These are phyloP conservation scores for Macrophomina tecta DNA, from an alignment of 2,329 filamentous ascomycete species.

Conservation along the genomic window DNA sequence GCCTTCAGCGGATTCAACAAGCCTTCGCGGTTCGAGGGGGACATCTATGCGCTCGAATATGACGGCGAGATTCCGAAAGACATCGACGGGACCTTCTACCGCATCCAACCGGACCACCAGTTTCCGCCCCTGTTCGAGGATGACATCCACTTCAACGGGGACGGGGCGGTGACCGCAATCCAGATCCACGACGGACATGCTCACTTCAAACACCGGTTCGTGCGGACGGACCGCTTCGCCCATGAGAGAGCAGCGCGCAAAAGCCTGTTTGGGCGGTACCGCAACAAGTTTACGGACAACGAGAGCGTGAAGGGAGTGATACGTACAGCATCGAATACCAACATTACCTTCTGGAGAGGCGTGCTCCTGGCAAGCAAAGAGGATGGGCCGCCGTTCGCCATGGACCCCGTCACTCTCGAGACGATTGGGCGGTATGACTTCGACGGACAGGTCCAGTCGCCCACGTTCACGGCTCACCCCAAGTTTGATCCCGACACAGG, in stretches of 20 bases:
- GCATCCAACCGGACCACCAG: slow-evolving; percentile 53
- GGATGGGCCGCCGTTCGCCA: slow-evolving; percentile 46
- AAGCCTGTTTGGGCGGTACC: slow-evolving; percentile 61
- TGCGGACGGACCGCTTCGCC: slow-evolving; percentile 51
- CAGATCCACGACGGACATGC: slow-evolving; percentile 50
- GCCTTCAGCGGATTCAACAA: slow-evolving; percentile 50
- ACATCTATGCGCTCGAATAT: slow-evolving; percentile 48
- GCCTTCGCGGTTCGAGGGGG: slow-evolving; percentile 48
- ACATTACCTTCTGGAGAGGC: slow-evolving; percentile 64
- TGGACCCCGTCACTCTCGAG: slow-evolving; percentile 49
- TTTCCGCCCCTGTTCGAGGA: slow-evolving; percentile 63
- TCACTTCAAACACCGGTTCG: slow-evolving; percentile 51
- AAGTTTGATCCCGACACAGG: slow-evolving; percentile 52
- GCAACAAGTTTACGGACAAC: slow-evolving; percentile 64
- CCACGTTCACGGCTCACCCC: slow-evolving; percentile 53
- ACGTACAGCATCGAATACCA: slow-evolving; percentile 64
- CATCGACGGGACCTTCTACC: slow-evolving; percentile 54
- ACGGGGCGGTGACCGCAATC: slow-evolving; percentile 52
- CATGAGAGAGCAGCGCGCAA: slow-evolving; percentile 46
- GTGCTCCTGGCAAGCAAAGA: slow-evolving; percentile 62
- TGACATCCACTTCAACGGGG: slow-evolving; percentile 58
- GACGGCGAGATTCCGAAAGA: slow-evolving; percentile 49
- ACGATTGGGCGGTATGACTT: slow-evolving; percentile 49
- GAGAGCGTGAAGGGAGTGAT: slow-evolving; percentile 62
- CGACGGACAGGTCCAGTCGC: slow-evolving; percentile 45